Percentiles rank a stretch among this genome's conserved stretches.
phyloP scores from a whole-genome alignment of 371 early-diverging fungal species.

The Ordospora colligata region DNA sequence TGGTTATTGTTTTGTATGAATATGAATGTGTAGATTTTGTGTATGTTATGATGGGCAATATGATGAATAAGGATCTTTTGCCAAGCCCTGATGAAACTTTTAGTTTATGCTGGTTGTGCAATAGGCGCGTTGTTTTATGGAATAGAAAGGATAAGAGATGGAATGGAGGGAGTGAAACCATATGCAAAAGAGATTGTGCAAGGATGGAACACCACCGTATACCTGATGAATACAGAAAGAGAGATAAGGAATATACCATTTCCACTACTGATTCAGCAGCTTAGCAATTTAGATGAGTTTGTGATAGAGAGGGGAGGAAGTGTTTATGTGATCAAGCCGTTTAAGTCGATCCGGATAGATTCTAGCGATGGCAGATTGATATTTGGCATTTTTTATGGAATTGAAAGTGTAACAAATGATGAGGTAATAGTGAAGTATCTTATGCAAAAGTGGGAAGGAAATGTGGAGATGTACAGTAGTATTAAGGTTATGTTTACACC shows the following conservation, averaged over 20 bases:
- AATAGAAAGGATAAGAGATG: not conserved
- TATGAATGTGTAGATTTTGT: not conserved
- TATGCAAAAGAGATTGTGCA: not conserved
- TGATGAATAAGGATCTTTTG: no score
- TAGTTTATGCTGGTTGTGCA: not conserved
- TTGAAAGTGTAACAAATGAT: not conserved
- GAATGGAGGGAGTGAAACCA: not conserved
- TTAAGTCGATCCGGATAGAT: constrained; percentile 1
- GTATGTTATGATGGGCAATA: not conserved
- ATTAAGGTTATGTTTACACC: not conserved
- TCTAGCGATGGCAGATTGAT: not conserved
- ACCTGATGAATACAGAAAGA: not conserved
- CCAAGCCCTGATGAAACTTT: no score
- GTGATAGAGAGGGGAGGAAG: not conserved
- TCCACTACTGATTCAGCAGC: not conserved
- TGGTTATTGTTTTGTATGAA: not conserved
- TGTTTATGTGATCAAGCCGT: not conserved
- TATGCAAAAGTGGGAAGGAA: not conserved
- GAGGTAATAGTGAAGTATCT: not conserved
- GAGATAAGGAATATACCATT: not conserved
- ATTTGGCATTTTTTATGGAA: not conserved
- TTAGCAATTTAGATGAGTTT: not conserved
- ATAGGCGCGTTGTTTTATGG: not conserved
- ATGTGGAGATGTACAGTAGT: not conserved
- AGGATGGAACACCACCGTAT: not conserved